phyloP scores from a whole-genome alignment of 1,139 yeast species.

The Nakaseomyces sp. region DNA sequence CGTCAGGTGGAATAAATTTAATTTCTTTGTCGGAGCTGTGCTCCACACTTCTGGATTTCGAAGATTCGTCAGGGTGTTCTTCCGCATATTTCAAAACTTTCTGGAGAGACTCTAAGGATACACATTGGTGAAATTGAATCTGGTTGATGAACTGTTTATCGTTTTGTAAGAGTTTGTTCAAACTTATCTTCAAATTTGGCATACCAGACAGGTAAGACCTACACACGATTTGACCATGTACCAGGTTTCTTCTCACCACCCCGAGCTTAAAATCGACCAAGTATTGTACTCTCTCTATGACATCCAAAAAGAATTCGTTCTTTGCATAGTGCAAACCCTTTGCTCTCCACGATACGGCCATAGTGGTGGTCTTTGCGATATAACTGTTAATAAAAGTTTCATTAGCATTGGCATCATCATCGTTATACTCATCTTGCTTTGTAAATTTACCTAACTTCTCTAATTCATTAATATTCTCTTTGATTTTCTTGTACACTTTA shows the following conservation, averaged over 20 bases:
- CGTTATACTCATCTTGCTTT: not conserved
- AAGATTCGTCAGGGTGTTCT: not conserved
- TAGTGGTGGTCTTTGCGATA: slow-evolving; percentile 62
- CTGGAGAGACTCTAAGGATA: slow-evolving; percentile 51
- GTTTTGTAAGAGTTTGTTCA: slow-evolving; percentile 48
- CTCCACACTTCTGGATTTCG: not conserved
- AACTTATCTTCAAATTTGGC: slow-evolving; percentile 62
- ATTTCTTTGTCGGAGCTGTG: slow-evolving; percentile 41
- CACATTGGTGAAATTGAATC: slow-evolving; percentile 73
- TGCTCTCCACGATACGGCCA: slow-evolving; percentile 71
- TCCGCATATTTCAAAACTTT: slow-evolving; percentile 7
- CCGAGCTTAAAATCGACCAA: slow-evolving; percentile 48
- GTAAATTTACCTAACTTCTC: slow-evolving; percentile 6
- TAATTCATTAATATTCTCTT: slow-evolving; percentile 7
- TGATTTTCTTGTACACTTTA: slow-evolving; percentile 5
- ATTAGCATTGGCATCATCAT: slow-evolving; percentile 8
- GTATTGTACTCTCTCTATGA: slow-evolving; percentile 57
- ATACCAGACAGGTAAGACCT: slow-evolving; percentile 68
- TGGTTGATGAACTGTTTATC: slow-evolving; percentile 38
- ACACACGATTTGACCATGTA: slow-evolving; percentile 56
- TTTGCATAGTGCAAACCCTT: slow-evolving; percentile 71
- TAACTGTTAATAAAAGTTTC: slow-evolving; percentile 47
- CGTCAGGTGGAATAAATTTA: slow-evolving; percentile 74
- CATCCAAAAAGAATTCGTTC: slow-evolving; percentile 72
- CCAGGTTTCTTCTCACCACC: slow-evolving; percentile 51